Evolutionary conservation across 2,329 filamentous ascomycete species (phyloP).

Genomic region (Macrophomina phaseolina): DNA sequence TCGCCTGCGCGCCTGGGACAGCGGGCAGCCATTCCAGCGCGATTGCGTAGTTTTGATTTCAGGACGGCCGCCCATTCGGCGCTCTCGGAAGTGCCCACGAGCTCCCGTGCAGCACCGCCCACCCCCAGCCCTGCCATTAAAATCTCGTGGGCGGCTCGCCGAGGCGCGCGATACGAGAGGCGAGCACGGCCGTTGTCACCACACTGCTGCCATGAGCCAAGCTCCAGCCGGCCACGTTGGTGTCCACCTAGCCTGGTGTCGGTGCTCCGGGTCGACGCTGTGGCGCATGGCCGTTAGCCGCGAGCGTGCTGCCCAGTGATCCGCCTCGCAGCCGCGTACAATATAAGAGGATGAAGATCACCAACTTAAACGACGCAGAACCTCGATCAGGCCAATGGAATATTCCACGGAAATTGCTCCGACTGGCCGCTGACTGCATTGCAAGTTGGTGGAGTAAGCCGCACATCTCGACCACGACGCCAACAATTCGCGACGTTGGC

Average conservation of each 20-base stretch:
- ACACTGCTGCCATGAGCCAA: background rate
- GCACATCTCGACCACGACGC: background rate
- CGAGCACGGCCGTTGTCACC: slow-evolving; percentile 1
- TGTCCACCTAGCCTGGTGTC: background rate
- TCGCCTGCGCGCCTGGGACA: slow-evolving; percentile 13
- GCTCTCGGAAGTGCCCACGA: background rate
- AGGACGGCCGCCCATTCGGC: slow-evolving; percentile 10
- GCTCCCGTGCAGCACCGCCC: background rate
- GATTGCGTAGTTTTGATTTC: slow-evolving; percentile 27
- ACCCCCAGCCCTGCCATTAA: slow-evolving; percentile 11
- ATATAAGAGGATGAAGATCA: slow-evolving; percentile 17
- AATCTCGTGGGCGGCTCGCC: background rate
- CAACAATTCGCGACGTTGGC: background rate
- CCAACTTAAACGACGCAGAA: slow-evolving; percentile 5
- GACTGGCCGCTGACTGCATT: background rate
- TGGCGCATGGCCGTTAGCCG: background rate
- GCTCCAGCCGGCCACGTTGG: slow-evolving; percentile 3
- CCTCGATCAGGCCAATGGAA: slow-evolving; percentile 3
- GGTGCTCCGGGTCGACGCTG: slow-evolving; percentile 1
- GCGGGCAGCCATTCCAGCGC: slow-evolving; percentile 8
- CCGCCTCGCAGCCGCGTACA: background rate
- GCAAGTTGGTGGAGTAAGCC: background rate
- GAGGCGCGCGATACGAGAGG: background rate
- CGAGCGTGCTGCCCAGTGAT: background rate
- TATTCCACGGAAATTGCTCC: slow-evolving; percentile 22